phyloP scores from a whole-genome alignment of 208 protist species.

The Jaenimonas drosophilae region DNA sequence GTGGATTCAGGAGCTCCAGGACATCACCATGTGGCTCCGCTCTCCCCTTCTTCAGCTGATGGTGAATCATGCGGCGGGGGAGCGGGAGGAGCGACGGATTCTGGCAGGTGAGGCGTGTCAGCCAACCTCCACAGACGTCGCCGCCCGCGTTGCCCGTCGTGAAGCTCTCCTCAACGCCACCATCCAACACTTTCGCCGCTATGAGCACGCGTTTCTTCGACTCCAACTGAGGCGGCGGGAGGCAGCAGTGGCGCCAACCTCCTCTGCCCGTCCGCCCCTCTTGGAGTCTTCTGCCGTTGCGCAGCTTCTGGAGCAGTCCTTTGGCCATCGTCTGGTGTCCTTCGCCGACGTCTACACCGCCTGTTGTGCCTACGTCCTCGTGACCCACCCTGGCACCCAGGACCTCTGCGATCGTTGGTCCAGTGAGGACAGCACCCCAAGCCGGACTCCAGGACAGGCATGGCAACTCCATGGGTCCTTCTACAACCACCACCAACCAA shows the following conservation, averaged over 20 bases:
- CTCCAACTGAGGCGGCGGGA: conserved; percentile 9
- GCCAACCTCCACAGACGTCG: background rate
- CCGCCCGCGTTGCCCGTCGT: background rate
- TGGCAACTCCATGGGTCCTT: no score
- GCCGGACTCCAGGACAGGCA: no score
- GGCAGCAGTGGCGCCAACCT: conserved; percentile 5
- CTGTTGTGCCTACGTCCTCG: conserved; percentile 54
- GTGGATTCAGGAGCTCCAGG: conserved; percentile 25
- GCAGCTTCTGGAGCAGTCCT: conserved; percentile 13
- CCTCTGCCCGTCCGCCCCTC: no score
- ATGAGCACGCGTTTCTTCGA: conserved; percentile 20
- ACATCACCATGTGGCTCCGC: conserved; percentile 29
- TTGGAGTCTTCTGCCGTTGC: conserved; percentile 11
- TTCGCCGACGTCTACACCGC: conserved; percentile 48
- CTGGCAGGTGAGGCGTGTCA: no score
- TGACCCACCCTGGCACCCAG: conserved; percentile 34
- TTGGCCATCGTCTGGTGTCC: conserved; percentile 14
- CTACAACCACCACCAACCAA: no score
- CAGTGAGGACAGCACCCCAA: no score
- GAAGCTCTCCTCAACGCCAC: background rate
- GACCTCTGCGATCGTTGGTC: no score
- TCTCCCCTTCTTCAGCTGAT: conserved; percentile 18
- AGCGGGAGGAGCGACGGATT: background rate
- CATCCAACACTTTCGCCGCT: conserved; percentile 19
- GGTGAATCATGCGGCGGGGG: background rate